Conservation (phyloP, 2,329 filamentous ascomycete species). For the Fusarium sp. region DNA sequence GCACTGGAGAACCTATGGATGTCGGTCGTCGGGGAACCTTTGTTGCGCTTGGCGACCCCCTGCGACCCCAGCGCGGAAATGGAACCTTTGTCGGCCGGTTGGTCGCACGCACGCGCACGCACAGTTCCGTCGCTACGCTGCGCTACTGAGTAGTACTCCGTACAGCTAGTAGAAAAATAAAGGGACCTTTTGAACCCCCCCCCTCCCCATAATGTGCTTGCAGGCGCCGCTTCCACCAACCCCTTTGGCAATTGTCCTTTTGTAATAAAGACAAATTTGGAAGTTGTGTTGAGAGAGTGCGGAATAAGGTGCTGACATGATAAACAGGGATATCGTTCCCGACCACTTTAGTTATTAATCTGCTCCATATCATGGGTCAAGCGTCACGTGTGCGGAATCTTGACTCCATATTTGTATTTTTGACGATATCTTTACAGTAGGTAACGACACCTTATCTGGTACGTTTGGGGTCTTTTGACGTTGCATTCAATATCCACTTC, state of each 20-base stretch:
- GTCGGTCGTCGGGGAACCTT: conserved; percentile 28
- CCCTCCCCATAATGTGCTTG: background rate
- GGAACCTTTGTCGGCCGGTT: conserved; percentile 26
- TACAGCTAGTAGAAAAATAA: background rate
- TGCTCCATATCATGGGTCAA: background rate
- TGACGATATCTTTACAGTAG: background rate
- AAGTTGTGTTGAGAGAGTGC: background rate
- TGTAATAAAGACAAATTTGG: background rate
- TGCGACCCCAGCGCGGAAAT: background rate
- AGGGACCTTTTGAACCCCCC: conserved; percentile 24
- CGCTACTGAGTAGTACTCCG: no score
- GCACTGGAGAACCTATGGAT: background rate
- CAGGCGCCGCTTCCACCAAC: background rate
- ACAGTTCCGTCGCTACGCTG: background rate
- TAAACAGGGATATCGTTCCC: background rate
- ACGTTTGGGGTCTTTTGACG: background rate
- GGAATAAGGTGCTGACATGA: background rate
- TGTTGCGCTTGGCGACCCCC: conserved; percentile 27
- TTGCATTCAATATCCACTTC: background rate
- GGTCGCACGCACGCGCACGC: background rate
- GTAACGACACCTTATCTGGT: background rate
- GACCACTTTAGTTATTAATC: background rate
- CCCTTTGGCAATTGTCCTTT: background rate
- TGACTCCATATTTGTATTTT: background rate
- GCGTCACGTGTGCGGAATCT: background rate